These are phyloP conservation scores for Phytopythium delawarense DNA, from an alignment of 352 stramenopile species.

Conservation along the genomic window DNA sequence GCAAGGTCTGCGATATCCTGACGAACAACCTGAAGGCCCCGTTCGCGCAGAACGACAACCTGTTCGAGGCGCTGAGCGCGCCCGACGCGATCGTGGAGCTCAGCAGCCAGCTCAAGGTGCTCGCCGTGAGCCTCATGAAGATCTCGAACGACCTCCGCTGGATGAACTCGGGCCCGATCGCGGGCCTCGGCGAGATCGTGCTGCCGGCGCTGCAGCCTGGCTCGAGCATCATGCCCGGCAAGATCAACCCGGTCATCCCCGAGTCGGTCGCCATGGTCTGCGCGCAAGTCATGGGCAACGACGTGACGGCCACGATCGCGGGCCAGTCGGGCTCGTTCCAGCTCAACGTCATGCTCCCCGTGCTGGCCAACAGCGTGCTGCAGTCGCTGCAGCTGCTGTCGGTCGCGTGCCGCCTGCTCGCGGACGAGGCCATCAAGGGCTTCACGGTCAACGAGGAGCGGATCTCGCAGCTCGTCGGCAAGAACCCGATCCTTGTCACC, in stretches of 20 bases:
- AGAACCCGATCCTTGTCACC: slow-evolving; percentile 56
- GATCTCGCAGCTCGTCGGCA: slow-evolving; percentile 43
- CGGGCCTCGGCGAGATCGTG: slow-evolving; percentile 90
- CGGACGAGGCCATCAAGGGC: slow-evolving; percentile 38
- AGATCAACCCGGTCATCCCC: slow-evolving; percentile 91
- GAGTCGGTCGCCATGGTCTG: slow-evolving; percentile 56
- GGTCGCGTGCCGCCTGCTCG: slow-evolving; percentile 33
- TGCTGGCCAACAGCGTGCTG: slow-evolving; percentile 47
- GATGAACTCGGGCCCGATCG: slow-evolving; percentile 90
- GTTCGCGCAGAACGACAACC: slow-evolving; percentile 49
- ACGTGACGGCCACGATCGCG: slow-evolving; percentile 47
- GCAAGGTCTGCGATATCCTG: slow-evolving; percentile 36
- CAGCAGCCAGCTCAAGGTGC: slow-evolving; percentile 88
- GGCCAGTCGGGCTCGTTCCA: slow-evolving; percentile 49
- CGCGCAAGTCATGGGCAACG: slow-evolving; percentile 53
- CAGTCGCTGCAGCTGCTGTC: slow-evolving; percentile 39
- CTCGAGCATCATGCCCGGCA: slow-evolving; percentile 96
- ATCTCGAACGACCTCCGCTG: slow-evolving; percentile 94
- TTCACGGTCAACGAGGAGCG: slow-evolving; percentile 39
- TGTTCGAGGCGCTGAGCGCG: slow-evolving; percentile 88
- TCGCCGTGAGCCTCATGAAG: slow-evolving; percentile 92
- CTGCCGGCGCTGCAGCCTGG: slow-evolving; percentile 91
- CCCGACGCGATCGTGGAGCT: slow-evolving; percentile 93
- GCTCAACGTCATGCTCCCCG: slow-evolving; percentile 58
- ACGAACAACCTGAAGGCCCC: slow-evolving; percentile 27